Percentiles rank a stretch among this genome's conserved stretches.
Conservation (phyloP, 2,329 filamentous ascomycete species). For the Beauveria sp. region DNA sequence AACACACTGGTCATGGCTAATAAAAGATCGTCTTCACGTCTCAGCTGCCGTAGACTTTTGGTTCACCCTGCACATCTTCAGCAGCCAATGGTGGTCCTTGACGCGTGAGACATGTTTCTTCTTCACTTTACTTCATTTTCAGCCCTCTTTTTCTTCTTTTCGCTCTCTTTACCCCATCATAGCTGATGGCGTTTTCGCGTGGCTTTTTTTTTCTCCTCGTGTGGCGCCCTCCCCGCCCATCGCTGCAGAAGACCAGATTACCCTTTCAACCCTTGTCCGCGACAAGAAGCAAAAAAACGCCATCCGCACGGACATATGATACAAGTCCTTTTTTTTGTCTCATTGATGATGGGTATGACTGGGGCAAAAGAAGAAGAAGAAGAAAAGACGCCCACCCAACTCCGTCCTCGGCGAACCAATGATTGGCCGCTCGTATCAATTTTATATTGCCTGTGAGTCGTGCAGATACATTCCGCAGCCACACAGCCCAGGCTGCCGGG, state of each 20-base stretch:
- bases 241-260: background rate
- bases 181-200: background rate
- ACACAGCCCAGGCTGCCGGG: background rate
- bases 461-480: background rate
- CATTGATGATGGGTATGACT: background rate
- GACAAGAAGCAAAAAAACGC: background rate
- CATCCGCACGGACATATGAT: background rate
- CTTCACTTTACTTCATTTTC: background rate
- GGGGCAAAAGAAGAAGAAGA: too few relatives aligned
- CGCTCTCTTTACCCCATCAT: background rate
- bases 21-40: too few relatives aligned
- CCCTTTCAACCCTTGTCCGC: background rate
- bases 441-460: background rate
- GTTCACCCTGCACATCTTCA: too few relatives aligned
- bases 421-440: background rate
- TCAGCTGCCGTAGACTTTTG: too few relatives aligned
- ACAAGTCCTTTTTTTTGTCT: background rate
- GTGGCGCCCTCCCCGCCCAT: background rate
- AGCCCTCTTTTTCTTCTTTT: background rate
- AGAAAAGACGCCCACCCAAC: too few relatives aligned
- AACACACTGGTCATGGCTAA: background rate
- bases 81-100: background rate
- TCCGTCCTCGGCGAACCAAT: background rate
- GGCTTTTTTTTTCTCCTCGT: background rate
- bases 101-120: background rate